Evolutionary conservation across 2,329 filamentous ascomycete genomes (phyloP).

Genomic region (Penicillium capsulatum): DNA sequence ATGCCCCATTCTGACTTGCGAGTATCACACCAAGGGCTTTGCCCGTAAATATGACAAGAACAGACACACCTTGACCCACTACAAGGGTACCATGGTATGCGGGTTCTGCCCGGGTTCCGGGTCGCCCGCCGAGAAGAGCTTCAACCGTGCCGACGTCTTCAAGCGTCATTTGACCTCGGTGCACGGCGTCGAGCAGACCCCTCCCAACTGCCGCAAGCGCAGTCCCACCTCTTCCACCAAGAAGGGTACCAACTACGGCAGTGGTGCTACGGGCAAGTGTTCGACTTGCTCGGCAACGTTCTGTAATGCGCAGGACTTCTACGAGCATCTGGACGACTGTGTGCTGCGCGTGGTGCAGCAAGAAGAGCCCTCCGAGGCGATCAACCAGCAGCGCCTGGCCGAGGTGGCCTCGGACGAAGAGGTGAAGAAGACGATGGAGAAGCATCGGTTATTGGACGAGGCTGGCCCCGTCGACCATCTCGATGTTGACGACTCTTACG

Average conservation of each 20-base stretch:
- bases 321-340: constrained; percentile 82
- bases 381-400: constrained; percentile 53
- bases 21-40: constrained; percentile 89
- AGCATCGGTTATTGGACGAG: constrained; percentile 51
- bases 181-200: constrained; percentile 87
- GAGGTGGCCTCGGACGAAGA: constrained; percentile 59
- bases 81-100: constrained; percentile 96
- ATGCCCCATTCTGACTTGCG: constrained; percentile 86
- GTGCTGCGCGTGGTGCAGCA: constrained; percentile 61
- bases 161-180: constrained; percentile 89
- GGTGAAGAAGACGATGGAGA: constrained; percentile 56
- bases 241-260: constrained; percentile 66
- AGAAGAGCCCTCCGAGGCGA: constrained; percentile 55
- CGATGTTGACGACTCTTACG: constrained; percentile 51
- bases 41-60: constrained; percentile 97
- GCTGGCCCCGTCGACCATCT: constrained; percentile 50
- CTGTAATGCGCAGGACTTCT: constrained; percentile 87
- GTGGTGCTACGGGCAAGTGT: constrained; percentile 79
- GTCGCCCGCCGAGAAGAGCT: constrained; percentile 86
- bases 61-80: constrained; percentile 86
- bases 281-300: constrained; percentile 87
- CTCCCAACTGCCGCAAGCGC: constrained; percentile 85
- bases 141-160: constrained; percentile 93
- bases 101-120: constrained; percentile 89
- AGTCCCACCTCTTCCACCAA: constrained; percentile 49